Conservation (phyloP, 2,329 filamentous ascomycete genomes). For the Verticillium zaregamsianum region DNA sequence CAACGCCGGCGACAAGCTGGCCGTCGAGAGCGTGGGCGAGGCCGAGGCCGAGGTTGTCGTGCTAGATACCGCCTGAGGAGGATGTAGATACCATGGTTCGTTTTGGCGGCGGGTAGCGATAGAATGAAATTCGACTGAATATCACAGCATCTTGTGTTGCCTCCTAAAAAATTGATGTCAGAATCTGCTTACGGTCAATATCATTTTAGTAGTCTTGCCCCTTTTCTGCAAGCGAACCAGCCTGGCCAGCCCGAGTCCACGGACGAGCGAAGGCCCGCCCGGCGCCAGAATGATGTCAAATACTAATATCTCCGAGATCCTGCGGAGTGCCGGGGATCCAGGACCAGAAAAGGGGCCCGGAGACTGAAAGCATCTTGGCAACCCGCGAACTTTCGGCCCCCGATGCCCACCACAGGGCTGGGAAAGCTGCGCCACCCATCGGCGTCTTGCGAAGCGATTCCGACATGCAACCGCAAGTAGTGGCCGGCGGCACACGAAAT, state of each 20-base stretch:
- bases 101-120: not conserved
- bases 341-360: not conserved
- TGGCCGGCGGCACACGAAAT: not conserved
- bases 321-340: too few relatives aligned
- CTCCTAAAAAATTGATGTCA: too few relatives aligned
- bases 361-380: not conserved
- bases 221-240: too few relatives aligned
- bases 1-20: conserved; percentile 59
- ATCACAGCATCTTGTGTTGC: too few relatives aligned
- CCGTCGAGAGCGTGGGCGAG: conserved; percentile 64
- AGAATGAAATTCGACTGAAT: not conserved
- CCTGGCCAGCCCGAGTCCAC: too few relatives aligned
- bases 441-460: too few relatives aligned
- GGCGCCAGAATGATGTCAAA: too few relatives aligned
- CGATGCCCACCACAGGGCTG: not conserved
- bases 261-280: too few relatives aligned
- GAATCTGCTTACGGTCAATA: too few relatives aligned
- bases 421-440: not conserved
- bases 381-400: too few relatives aligned
- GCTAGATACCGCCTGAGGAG: conserved; percentile 54
- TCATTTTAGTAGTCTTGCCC: too few relatives aligned
- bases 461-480: not conserved
- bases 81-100: not conserved
- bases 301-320: too few relatives aligned
- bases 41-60: conserved; percentile 67